These are phyloP conservation scores for Rhodosporidiobolus sp. DNA, from an alignment of 768 basidiomycete species.

Conservation along the genomic window DNA sequence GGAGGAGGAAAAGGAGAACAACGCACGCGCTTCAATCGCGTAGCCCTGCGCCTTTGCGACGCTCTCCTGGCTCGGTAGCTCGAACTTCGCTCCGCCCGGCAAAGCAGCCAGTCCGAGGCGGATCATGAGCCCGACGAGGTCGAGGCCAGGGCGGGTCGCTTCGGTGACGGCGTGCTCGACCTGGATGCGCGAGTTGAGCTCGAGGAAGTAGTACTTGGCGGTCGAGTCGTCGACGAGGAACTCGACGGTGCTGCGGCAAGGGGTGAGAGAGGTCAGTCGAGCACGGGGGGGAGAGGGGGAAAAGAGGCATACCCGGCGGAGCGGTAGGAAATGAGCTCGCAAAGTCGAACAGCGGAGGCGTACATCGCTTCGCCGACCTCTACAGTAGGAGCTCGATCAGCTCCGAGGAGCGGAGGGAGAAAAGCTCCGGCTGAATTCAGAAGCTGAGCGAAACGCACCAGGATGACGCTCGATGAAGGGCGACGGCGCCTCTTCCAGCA, in stretches of 20 bases:
- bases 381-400: background rate
- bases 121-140: constrained; percentile 57
- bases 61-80: background rate
- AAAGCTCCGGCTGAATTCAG: no score
- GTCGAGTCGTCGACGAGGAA: constrained; percentile 57
- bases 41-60: constrained; percentile 41
- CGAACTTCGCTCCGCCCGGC: background rate
- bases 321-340: constrained; percentile 25
- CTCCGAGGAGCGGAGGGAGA: no score
- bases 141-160: constrained; percentile 50
- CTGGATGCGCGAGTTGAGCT: constrained; percentile 69
- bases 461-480: constrained; percentile 57
- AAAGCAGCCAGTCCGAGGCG: constrained; percentile 5
- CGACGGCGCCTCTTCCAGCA: constrained; percentile 67
- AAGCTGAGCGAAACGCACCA: no score
- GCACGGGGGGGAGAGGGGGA: no score
- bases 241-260: constrained; percentile 52
- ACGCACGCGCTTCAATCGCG: constrained; percentile 56
- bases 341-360: constrained; percentile 17
- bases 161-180: constrained; percentile 62
- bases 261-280: background rate
- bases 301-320: constrained; percentile 17
- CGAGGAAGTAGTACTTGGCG: constrained; percentile 63
- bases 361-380: constrained; percentile 11
- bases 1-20: no score